Percentiles rank a stretch among this genome's conserved stretches.
phyloP scores from a whole-genome alignment of 805 yeast species.

The Candida ulmi region DNA sequence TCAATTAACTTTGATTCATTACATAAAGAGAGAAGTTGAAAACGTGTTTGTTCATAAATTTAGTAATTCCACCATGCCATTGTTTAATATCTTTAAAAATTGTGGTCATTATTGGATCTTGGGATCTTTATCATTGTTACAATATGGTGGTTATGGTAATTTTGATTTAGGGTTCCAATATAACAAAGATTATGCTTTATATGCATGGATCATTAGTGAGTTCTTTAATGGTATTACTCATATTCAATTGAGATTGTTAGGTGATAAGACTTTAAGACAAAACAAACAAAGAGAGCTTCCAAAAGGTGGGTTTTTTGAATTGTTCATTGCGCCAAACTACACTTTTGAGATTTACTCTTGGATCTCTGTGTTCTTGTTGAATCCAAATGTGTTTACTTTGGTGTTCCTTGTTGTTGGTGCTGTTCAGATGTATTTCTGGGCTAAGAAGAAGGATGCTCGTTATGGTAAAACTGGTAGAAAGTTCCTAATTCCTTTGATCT shows the following conservation, averaged over 20 bases:
- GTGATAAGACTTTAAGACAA: constrained; percentile 27
- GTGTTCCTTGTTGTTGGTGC: constrained; percentile 67
- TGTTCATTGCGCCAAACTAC: constrained; percentile 90
- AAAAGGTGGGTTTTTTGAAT: constrained; percentile 74
- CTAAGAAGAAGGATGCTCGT: constrained; percentile 73
- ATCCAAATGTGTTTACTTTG: constrained; percentile 72
- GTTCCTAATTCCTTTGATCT: constrained; percentile 70
- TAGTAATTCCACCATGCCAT: constrained; percentile 89
- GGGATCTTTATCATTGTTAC: constrained; percentile 55
- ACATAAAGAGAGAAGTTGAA: constrained; percentile 83
- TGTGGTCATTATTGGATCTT: constrained; percentile 90
- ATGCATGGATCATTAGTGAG: constrained; percentile 45
- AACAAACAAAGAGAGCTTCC: constrained; percentile 40
- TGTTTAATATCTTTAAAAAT: constrained; percentile 81
- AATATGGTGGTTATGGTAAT: constrained; percentile 54
- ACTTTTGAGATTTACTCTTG: constrained; percentile 80
- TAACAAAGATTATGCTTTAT: constrained; percentile 28
- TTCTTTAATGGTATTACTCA: constrained; percentile 71
- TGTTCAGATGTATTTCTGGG: constrained; percentile 89
- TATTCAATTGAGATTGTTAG: constrained; percentile 50
- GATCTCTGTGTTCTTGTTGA: constrained; percentile 63
- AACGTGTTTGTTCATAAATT: constrained; percentile 80
- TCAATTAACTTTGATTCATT: constrained; percentile 62
- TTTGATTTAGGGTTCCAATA: constrained; percentile 52
- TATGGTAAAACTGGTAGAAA: constrained; percentile 72